phyloP scores from a whole-genome alignment of 169 alveolate species.

The Cryptosporidium viatorum region DNA sequence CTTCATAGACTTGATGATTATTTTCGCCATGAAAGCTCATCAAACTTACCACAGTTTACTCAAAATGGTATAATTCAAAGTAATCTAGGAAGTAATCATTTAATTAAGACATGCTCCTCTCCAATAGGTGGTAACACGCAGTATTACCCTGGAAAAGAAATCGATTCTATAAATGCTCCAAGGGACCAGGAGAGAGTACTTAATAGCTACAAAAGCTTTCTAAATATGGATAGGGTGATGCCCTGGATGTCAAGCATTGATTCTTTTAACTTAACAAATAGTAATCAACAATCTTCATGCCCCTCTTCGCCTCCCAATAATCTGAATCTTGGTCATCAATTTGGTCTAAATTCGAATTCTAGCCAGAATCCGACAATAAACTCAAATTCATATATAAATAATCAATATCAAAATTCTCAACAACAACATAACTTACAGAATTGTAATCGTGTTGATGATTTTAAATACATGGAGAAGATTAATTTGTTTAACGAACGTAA shows the following conservation, averaged over 20 bases:
- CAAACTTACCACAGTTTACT: constrained; percentile 1
- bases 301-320: background rate
- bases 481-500: background rate
- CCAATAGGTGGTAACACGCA: background rate
- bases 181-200: constrained; percentile 18
- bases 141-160: background rate
- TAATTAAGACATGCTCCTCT: background rate
- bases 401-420: background rate
- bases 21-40: constrained; percentile 14
- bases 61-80: background rate
- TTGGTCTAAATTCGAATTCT: background rate
- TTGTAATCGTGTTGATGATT: background rate
- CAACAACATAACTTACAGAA: background rate
- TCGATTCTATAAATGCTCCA: background rate
- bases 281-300: background rate
- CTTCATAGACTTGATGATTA: constrained; percentile 58
- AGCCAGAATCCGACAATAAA: background rate
- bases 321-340: background rate
- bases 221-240: constrained; percentile 57
- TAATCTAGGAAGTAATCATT: background rate
- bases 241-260: constrained; percentile 62
- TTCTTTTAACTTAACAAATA: background rate
- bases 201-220: constrained; percentile 24
- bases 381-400: background rate
- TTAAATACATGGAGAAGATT: background rate